phyloP scores from a whole-genome alignment of 2,329 filamentous ascomycete genomes.

The Fusarium burgessii region DNA sequence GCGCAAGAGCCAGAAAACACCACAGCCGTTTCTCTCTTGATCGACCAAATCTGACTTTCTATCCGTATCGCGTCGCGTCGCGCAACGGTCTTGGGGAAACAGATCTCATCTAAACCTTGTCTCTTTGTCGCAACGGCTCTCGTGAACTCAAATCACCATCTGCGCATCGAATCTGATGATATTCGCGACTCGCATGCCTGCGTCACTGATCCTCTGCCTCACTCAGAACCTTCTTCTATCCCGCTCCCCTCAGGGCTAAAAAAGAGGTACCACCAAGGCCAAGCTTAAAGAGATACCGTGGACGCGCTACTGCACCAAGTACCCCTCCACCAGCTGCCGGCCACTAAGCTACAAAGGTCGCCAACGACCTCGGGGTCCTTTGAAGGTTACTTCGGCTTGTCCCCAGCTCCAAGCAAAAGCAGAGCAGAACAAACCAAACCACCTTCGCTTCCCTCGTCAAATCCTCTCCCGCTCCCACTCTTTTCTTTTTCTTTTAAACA shows the following conservation, averaged over 20 bases:
- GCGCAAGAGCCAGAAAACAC: slow-evolving; percentile 22
- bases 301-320: slow-evolving; percentile 37
- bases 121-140: slow-evolving; percentile 14
- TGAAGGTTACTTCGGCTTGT: slow-evolving; percentile 30
- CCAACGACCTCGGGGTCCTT: slow-evolving; percentile 41
- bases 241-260: slow-evolving; percentile 35
- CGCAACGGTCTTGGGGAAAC: slow-evolving; percentile 10
- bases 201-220: slow-evolving; percentile 13
- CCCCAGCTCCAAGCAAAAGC: slow-evolving; percentile 29
- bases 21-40: background rate
- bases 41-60: slow-evolving; percentile 4
- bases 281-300: slow-evolving; percentile 32
- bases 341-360: slow-evolving; percentile 39
- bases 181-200: slow-evolving; percentile 29
- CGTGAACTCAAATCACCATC: slow-evolving; percentile 5
- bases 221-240: slow-evolving; percentile 15
- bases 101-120: background rate
- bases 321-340: slow-evolving; percentile 29
- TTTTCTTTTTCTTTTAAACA: slow-evolving; percentile 26
- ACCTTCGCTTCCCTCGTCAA: slow-evolving; percentile 30
- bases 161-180: slow-evolving; percentile 12
- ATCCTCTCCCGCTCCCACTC: slow-evolving; percentile 34
- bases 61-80: slow-evolving; percentile 31
- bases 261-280: slow-evolving; percentile 21
- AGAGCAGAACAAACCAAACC: slow-evolving; percentile 22